phyloP scores from a whole-genome alignment of 768 basidiomycete species.

The Leccinum longicurvipes region DNA sequence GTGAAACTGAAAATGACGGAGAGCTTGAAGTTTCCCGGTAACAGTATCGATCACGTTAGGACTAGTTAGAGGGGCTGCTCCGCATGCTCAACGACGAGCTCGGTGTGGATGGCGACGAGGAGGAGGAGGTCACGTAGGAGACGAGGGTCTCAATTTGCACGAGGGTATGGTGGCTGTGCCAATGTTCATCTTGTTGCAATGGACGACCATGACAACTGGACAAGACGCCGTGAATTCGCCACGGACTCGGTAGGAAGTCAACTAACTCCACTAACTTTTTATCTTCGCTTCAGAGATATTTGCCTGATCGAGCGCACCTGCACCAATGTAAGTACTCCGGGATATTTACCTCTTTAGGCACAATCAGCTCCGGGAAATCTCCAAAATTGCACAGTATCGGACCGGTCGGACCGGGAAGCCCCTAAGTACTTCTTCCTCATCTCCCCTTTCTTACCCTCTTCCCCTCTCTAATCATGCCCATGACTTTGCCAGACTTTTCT shows the following conservation, averaged over 20 bases:
- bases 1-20: constrained; percentile 1
- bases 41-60: not conserved
- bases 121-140: not conserved
- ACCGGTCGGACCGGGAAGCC: too few species aligned
- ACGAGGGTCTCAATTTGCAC: not conserved
- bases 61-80: constrained; percentile 1
- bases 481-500: constrained; percentile 46
- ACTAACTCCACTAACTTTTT: too few species aligned
- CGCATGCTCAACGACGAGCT: constrained; percentile 20
- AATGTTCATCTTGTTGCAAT: not conserved
- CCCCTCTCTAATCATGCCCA: not conserved
- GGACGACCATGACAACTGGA: not conserved
- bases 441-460: not conserved
- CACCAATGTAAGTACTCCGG: too few species aligned
- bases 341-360: not conserved
- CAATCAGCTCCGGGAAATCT: not conserved
- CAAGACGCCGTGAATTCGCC: too few species aligned
- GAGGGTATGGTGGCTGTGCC: constrained; percentile 17
- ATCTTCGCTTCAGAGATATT: too few species aligned
- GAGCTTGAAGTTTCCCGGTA: too few species aligned
- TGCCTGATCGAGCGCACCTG: too few species aligned
- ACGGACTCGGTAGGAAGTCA: too few species aligned
- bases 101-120: constrained; percentile 8
- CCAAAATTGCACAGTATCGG: not conserved
- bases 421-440: not conserved